Conservation (phyloP, 768 basidiomycete genomes). For the Boletellus emodensis region DNA sequence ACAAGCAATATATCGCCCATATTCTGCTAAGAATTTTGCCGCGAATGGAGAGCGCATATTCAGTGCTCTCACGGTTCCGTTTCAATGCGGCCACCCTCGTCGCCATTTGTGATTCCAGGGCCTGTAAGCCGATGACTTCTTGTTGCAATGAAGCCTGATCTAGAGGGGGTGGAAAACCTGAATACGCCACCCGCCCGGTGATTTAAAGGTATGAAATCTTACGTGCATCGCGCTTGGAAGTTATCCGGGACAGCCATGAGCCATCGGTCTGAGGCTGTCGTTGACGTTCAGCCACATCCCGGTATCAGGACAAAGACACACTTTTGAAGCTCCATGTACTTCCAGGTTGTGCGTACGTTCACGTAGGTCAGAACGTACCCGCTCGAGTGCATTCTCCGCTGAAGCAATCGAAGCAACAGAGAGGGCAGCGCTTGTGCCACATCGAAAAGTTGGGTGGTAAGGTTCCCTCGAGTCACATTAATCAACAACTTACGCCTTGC, state of each 20-base stretch:
- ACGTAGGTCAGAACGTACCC: slow-evolving; percentile 55
- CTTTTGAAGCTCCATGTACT: slow-evolving; percentile 22
- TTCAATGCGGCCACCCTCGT: slow-evolving; percentile 51
- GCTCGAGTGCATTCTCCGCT: slow-evolving; percentile 55
- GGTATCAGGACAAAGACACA: slow-evolving; percentile 9
- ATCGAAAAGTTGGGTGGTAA: slow-evolving; percentile 6
- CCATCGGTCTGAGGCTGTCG: slow-evolving; percentile 22
- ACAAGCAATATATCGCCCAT: slow-evolving; percentile 66
- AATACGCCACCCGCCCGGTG: neutral
- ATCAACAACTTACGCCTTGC: slow-evolving; percentile 24
- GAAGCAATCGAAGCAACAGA: slow-evolving; percentile 38
- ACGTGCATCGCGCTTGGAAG: slow-evolving; percentile 32
- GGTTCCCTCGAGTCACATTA: slow-evolving; percentile 6
- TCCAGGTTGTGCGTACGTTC: slow-evolving; percentile 31
- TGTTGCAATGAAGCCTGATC: slow-evolving; percentile 41
- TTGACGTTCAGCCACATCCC: slow-evolving; percentile 7
- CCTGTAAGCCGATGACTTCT: slow-evolving; percentile 61
- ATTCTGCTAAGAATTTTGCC: slow-evolving; percentile 49
- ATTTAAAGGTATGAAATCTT: slow-evolving; percentile 15
- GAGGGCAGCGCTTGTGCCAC: slow-evolving; percentile 17
- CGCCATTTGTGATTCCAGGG: slow-evolving; percentile 65
- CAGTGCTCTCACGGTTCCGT: slow-evolving; percentile 43
- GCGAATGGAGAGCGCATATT: slow-evolving; percentile 50
- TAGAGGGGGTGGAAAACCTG: slow-evolving; percentile 11
- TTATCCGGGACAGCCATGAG: slow-evolving; percentile 28